These are phyloP conservation scores for Podosphaera aphanis DNA, from an alignment of 2,329 filamentous ascomycete species.

Conservation along the genomic window DNA sequence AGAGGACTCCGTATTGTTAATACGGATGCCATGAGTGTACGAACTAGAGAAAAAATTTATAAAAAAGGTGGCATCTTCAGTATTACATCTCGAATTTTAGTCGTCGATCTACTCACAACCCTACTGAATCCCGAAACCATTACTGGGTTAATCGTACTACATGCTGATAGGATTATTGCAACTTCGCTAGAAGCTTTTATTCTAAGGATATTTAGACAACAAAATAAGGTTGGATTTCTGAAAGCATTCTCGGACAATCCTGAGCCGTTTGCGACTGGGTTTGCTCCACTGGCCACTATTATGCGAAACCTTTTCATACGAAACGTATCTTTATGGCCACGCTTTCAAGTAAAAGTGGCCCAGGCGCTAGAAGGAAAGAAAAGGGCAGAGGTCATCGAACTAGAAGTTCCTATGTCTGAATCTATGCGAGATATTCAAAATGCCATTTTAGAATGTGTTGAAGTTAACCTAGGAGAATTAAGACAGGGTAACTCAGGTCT, in stretches of 20 bases:
- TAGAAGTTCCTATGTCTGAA: conserved; percentile 90
- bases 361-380: conserved; percentile 73
- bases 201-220: conserved; percentile 73
- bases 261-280: conserved; percentile 72
- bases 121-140: conserved; percentile 64
- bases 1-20: conserved; percentile 80
- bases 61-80: conserved; percentile 74
- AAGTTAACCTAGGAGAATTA: conserved; percentile 78
- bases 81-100: conserved; percentile 82
- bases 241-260: conserved; percentile 92
- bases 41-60: conserved; percentile 78
- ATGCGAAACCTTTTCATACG: conserved; percentile 79
- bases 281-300: conserved; percentile 70
- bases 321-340: conserved; percentile 74
- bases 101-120: conserved; percentile 75
- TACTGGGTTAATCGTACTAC: conserved; percentile 67
- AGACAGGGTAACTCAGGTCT: conserved; percentile 76
- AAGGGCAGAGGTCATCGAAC: conserved; percentile 89
- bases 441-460: conserved; percentile 85
- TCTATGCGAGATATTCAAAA: conserved; percentile 84
- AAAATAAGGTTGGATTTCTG: conserved; percentile 79
- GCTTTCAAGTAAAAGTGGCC: conserved; percentile 79
- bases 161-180: conserved; percentile 67
- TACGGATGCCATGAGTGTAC: conserved; percentile 76
- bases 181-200: conserved; percentile 92